phyloP scores from a whole-genome alignment of 1,284 basidiomycete species.

The Ustilago trichophora region DNA sequence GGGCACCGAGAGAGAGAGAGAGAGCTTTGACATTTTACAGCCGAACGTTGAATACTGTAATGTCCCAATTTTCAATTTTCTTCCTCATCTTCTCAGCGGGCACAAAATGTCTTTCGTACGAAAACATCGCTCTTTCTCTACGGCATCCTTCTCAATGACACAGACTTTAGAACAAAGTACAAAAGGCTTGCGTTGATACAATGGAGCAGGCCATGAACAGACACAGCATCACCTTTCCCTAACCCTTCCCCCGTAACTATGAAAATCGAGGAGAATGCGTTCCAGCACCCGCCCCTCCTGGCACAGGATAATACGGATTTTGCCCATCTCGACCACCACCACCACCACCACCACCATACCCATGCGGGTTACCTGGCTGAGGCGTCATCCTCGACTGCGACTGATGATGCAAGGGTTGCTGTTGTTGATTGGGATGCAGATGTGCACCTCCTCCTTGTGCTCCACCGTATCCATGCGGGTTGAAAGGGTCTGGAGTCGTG shows the following conservation, averaged over 20 bases:
- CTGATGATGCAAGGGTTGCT: conserved; percentile 15
- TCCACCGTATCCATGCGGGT: conserved; percentile 28
- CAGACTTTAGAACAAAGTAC: no score
- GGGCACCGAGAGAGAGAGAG: not conserved
- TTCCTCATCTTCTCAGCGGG: not conserved
- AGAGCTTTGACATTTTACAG: conserved; percentile 1
- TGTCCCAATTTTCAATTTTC: no score
- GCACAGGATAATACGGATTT: conserved; percentile 25
- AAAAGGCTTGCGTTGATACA: not conserved
- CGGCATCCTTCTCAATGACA: no score
- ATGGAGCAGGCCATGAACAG: no score
- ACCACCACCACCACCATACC: not conserved
- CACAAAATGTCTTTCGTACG: conserved; percentile 2
- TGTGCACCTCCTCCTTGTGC: no score
- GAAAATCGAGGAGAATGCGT: conserved; percentile 10
- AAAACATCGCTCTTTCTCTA: no score
- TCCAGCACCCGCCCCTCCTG: not conserved
- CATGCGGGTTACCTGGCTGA: conserved; percentile 19
- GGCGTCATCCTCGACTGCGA: conserved; percentile 17
- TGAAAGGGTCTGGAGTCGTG: conserved; percentile 38
- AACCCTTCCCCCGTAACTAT: not conserved
- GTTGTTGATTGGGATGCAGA: not conserved
- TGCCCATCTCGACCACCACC: not conserved
- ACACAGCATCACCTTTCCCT: no score
- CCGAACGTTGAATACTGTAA: no score